Evolutionary conservation across 2,329 filamentous ascomycete genomes (phyloP), one percentile per base, ranked within the genome.

Genomic region (Penicillium thymicola): DNA sequence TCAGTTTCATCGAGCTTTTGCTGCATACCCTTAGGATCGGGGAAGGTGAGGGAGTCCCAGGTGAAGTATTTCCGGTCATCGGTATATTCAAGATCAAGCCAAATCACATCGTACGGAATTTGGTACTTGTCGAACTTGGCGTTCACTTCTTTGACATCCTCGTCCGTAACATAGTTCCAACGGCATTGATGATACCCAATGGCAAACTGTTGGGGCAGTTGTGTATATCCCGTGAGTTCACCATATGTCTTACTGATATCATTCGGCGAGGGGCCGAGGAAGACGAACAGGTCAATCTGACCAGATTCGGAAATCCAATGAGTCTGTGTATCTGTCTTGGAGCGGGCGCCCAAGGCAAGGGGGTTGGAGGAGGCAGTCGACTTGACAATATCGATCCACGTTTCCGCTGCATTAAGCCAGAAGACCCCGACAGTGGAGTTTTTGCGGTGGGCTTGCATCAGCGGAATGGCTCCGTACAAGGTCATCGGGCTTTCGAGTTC

Each of bases 1-100:
- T 92, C 89, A 49, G 90, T 89, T 59, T 86, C 84, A 63, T 92
- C 91, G 10, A 97, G 83, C 68, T 95, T 90, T 73, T 96, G 81
- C 64, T 90, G 86, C 92, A 97, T 99, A 47, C 85, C 84, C 48
- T 89, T 84, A 0, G 94, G 92, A 65, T 97, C 86, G 14, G 85
- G 82, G 75, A 99, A 99, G 48, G 87, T 94, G 69, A 96, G 82
- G 21, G 87, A 84, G 68, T 99, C 93, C 90, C 92, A 99, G 0
- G 92, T 97, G 72, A 99, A 99, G 79, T 99, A 99, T 78, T 96
- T 95, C 77, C 94, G 93, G 73, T 89, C 92, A 58, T 99, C 90
- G 0, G 92, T 95, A 75, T 97, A 99, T 77, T 99, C 94, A 64
- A 99, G 90, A 68, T 99, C 94, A 18, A 99, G 86, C 94, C 94